These are phyloP conservation scores for Diplosphaera chodatii DNA, from an alignment of 139 green algal species.

Conservation along the genomic window DNA sequence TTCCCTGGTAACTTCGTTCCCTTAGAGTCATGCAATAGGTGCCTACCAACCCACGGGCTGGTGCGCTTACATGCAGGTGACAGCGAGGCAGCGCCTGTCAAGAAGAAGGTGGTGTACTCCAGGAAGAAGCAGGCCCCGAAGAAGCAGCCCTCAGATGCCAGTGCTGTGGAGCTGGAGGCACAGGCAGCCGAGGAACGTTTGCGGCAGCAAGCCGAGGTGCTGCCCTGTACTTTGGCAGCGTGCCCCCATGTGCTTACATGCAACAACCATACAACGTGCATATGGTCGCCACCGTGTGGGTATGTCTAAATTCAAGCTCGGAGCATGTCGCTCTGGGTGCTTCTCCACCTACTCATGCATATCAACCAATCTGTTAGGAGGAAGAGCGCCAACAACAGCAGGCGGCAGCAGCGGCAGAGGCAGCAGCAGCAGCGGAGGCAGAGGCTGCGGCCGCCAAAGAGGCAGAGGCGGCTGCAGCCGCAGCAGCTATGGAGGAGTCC, in stretches of 20 bases:
- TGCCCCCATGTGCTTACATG: too few species aligned
- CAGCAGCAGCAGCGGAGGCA: neutral
- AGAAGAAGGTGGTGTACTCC: slow-evolving; percentile 66
- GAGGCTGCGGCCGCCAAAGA: slow-evolving; percentile 11
- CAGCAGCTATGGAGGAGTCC: slow-evolving; percentile 2
- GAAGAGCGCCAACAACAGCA: neutral
- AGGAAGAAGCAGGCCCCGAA: slow-evolving; percentile 58
- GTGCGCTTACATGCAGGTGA: too few species aligned
- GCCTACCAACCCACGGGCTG: too few species aligned
- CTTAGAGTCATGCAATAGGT: too few species aligned
- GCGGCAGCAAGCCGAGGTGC: neutral
- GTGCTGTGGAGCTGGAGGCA: slow-evolving; percentile 1
- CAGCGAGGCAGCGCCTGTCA: slow-evolving; percentile 11
- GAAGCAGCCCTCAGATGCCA: slow-evolving; percentile 15
- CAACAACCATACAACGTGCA: too few species aligned
- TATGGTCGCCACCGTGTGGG: too few species aligned
- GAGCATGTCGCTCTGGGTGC: too few species aligned
- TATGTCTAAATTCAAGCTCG: too few species aligned
- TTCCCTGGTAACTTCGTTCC: too few species aligned
- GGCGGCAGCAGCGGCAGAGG: neutral
- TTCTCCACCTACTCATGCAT: too few species aligned
- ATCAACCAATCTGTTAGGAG: too few species aligned
- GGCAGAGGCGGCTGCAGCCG: slow-evolving; percentile 7
- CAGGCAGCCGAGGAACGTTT: slow-evolving; percentile 8
- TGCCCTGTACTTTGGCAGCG: too few species aligned